Evolutionary conservation across 768 basidiomycete genomes (phyloP), one percentile per base, ranked within the genome.

Genomic region (Chalciporus pseudorubinellus): DNA sequence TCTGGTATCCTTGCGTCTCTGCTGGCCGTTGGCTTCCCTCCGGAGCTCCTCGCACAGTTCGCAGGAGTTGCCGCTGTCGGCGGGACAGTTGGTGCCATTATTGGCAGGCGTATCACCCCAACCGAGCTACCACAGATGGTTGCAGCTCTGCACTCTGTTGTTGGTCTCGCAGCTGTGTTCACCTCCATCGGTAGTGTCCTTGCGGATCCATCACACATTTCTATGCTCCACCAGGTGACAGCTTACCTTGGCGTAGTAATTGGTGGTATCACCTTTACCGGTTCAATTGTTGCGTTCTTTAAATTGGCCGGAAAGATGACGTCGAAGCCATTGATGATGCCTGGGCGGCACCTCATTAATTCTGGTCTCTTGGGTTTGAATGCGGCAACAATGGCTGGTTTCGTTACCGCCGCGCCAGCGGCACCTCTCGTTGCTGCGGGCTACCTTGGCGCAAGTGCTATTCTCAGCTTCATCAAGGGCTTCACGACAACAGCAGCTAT

Each of bases 401-500:
- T 94, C 68, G 65, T 94, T 46, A 71, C 82, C 4, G 75, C 81
- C 66, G 82, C 82, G 10, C 86, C 89, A 9, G 70, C 82, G 16
- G 83, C 83, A 3, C 91, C 92, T 3, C 66, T 81, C 8, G 70
- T 90, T 49, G 92, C 90, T 16, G 92, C 91, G 3, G 83, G 83
- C 6, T 93, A 85, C 70, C 74, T 94, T 1, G 80, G 84, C 38
- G 78, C 78, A 16, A 92, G 89, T 59, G 75, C 92, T 1, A 55
- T 82, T 3, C 73, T 94, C 46, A 92, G 89, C 62, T 93, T 93
- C 69, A 77, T 88, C 54, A 90, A 91, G 64, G 92, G 92, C 5
- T 88, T 77, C 68, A 94, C 92, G 0, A 89, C 89, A 2, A 92
- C 91, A 9, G 87, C 92, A 12, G 89, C 92, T n/a, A 90, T 94